These are phyloP conservation scores for Colletotrichum simmondsii DNA, from an alignment of 2,329 filamentous ascomycete species.

Conservation along the genomic window DNA sequence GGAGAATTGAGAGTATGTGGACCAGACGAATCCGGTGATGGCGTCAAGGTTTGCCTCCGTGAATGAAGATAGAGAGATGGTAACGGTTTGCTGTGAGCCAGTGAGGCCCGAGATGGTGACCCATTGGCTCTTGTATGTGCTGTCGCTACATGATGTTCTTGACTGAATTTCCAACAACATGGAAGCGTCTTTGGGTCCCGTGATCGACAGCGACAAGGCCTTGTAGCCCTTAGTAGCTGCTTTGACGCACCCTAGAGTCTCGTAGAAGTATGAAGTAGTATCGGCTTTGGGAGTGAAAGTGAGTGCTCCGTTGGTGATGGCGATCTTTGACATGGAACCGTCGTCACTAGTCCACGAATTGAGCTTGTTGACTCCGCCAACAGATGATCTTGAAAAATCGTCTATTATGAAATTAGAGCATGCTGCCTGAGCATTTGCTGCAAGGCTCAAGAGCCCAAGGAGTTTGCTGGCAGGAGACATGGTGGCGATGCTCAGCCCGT, in stretches of 20 bases:
- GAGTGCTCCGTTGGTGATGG: constrained; percentile 53
- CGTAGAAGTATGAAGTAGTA: constrained; percentile 63
- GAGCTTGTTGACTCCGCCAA: constrained; percentile 44
- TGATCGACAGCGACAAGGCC: constrained; percentile 46
- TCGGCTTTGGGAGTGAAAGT: constrained; percentile 57
- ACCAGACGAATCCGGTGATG: constrained; percentile 29
- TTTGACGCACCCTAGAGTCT: constrained; percentile 59
- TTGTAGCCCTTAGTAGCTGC: constrained; percentile 59
- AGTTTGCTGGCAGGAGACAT: constrained; percentile 5
- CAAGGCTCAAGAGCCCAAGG: constrained; percentile 16
- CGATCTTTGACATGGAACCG: constrained; percentile 54
- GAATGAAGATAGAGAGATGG: constrained; percentile 54
- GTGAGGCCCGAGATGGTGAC: constrained; percentile 57
- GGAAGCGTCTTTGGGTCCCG: constrained; percentile 35
- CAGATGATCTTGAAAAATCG: constrained; percentile 44
- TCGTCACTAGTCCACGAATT: constrained; percentile 57
- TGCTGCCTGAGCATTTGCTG: constrained; percentile 34
- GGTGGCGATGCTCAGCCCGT: not conserved
- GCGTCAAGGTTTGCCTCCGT: constrained; percentile 12
- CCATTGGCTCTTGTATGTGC: constrained; percentile 55
- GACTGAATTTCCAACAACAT: constrained; percentile 41
- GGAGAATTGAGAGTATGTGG: constrained; percentile 17
- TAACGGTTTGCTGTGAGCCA: constrained; percentile 61
- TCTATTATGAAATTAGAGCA: constrained; percentile 46
- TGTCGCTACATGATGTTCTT: constrained; percentile 55